Base-by-base conservation (phyloP, 2,329 filamentous ascomycete species). In the Nemania sp. region DNA sequence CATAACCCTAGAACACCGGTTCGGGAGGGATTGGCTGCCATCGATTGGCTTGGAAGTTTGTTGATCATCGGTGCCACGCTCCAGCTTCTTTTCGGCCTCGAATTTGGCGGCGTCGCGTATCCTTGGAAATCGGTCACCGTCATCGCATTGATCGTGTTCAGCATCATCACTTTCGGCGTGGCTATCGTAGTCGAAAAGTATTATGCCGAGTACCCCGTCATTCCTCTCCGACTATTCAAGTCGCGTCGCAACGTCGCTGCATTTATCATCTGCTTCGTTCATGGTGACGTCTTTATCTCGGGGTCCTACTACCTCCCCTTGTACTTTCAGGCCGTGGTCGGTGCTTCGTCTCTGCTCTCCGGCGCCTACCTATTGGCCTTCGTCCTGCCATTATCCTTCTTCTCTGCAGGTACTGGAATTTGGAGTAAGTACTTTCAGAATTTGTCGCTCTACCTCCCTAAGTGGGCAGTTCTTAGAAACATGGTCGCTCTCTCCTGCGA, bases 21-120 rank as follows among this genome's bases (percentile, higher is more conserved):
- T 9, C 71, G 76, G 46, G 70, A 84, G 45, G 88, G 87, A 0
- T 72, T 90, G 5, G 77, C 80, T 26, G 86, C 86, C 15, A 77
- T 85, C 40, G 82, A 85, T 69, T 85, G 81, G 81, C 57, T 75
- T 0, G 80, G 80, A 30, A 80, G 75, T 52, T 12, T 79, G 4
- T 71, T 80, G 24, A 83, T 95, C 67, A 80, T 92, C 20, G 88
- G 88, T 36, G 90, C 87, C 17, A 92, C 89, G 0, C 77, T 95
- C 17, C 93, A 96, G 89, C 78, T 96, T 60, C 82, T 96, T 3
- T 83, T 96, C 36, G 92, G 91, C 0, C 81, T 96, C 9, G 88
- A 95, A 66, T 90, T 93, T 57, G 92, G 91, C 49, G 91, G 90
- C 43, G 81, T 91, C 46, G 78, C 79, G 19, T 83, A 82, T 59